Percentiles rank a stretch among this genome's conserved stretches.
These are phyloP conservation scores for Tulasnella sp. DNA, from an alignment of 768 basidiomycete genomes.

Conservation along the genomic window DNA sequence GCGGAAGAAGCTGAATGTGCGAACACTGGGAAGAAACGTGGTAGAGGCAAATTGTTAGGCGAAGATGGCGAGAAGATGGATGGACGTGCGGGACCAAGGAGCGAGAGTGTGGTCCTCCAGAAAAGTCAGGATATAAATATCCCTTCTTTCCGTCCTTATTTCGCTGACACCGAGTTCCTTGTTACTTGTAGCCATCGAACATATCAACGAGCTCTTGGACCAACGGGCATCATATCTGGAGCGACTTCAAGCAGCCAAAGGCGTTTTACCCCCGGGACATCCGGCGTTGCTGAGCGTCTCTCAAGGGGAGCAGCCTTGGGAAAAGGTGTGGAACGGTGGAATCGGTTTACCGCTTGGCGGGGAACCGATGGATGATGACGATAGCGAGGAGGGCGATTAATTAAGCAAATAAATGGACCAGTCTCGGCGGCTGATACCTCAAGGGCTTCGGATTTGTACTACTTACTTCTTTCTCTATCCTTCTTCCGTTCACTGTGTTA, in stretches of 20 bases:
- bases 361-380: slow-evolving; percentile 23
- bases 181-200: slow-evolving; percentile 64
- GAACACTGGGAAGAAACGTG: slow-evolving; percentile 24
- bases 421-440: background rate
- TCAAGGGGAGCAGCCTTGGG: slow-evolving; percentile 47
- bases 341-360: slow-evolving; percentile 36
- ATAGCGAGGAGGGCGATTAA: background rate
- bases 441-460: background rate
- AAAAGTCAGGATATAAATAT: slow-evolving; percentile 54
- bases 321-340: slow-evolving; percentile 77
- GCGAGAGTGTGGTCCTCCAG: slow-evolving; percentile 80
- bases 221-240: slow-evolving; percentile 50
- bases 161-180: background rate
- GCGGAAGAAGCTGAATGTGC: slow-evolving; percentile 55
- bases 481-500: background rate
- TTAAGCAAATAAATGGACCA: background rate
- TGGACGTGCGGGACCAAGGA: slow-evolving; percentile 80
- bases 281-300: slow-evolving; percentile 38
- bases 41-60: slow-evolving; percentile 17
- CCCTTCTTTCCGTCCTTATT: background rate
- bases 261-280: slow-evolving; percentile 51
- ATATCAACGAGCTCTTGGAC: slow-evolving; percentile 58
- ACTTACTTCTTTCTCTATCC: background rate
- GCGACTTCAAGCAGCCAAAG: slow-evolving; percentile 54
- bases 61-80: slow-evolving; percentile 60